Evolutionary conservation across 2,329 filamentous ascomycete species (phyloP).

Genomic region (Cladosporium sp.): DNA sequence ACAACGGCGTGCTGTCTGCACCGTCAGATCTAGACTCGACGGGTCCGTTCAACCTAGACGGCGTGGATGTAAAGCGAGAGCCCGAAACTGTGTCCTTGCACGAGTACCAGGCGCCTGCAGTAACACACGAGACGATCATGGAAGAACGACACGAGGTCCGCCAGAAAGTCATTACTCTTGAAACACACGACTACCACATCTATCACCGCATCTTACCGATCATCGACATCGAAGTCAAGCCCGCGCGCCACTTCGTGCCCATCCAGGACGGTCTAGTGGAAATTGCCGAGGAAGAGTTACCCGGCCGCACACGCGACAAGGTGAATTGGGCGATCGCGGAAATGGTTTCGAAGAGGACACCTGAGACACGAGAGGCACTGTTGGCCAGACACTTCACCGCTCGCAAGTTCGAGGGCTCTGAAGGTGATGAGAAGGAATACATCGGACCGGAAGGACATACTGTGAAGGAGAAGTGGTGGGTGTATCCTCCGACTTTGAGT

Average conservation of each 20-base stretch:
- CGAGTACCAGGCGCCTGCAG: slow-evolving; percentile 38
- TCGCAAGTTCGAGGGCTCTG: slow-evolving; percentile 32
- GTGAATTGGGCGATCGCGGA: slow-evolving; percentile 33
- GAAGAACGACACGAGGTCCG: slow-evolving; percentile 43
- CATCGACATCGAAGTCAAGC: slow-evolving; percentile 50
- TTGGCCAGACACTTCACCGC: slow-evolving; percentile 31
- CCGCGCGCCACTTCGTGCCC: slow-evolving; percentile 49
- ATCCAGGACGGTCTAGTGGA: slow-evolving; percentile 38
- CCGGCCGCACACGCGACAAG: slow-evolving; percentile 25
- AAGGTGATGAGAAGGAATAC: slow-evolving; percentile 39
- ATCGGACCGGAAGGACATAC: slow-evolving; percentile 38
- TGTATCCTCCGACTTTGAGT: slow-evolving; percentile 43
- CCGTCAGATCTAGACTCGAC: neutral
- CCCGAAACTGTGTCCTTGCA: slow-evolving; percentile 19
- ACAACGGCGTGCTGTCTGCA: neutral
- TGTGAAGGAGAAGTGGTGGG: slow-evolving; percentile 42
- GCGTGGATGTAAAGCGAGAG: neutral
- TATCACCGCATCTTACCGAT: slow-evolving; percentile 52
- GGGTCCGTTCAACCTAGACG: neutral
- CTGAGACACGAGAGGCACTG: neutral
- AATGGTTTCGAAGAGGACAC: slow-evolving; percentile 24
- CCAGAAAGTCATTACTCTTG: slow-evolving; percentile 47
- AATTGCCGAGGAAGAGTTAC: slow-evolving; percentile 42
- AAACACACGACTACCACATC: slow-evolving; percentile 52
- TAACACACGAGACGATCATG: slow-evolving; percentile 47